Base-by-base conservation (phyloP, 2,329 filamentous ascomycete genomes). In the Sclerotinia borealis region DNA sequence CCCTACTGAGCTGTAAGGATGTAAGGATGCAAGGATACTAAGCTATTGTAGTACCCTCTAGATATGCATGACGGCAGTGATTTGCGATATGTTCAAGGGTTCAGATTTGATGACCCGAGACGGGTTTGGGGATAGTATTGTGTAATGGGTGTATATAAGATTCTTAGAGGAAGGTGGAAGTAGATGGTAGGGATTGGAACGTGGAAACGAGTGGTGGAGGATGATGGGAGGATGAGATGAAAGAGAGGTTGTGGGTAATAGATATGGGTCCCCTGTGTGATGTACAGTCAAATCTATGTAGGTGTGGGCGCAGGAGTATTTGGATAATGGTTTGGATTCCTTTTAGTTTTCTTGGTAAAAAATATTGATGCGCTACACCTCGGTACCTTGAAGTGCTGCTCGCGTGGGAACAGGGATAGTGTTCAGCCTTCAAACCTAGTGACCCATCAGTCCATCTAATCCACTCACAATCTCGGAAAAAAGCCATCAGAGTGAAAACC, bases 1-100 rank as follows among this genome's bases (percentile, higher is more conserved):
- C 71, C 71, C 69, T 72, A 72, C 68, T 66, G 36, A 72, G 70
- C 70, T 73, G 59, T 54, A 34, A 41, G 48, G 68, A 67, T 72
- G 59, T 52, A 45, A 41, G 49, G 27, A 45, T 56, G 39, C 13
- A 34, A 56, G 54, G 59, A 43, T 37, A 49, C 43, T 27, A 27
- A 59, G 31, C 29, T 34, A 64, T 63, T 41, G 45, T 43, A 29
- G 25, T 36, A 36, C 51, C n/a, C 64, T 56, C 49, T 36, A 51
- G 51, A 41, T 43, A 48, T 63, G 65, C 58, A 70, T 68, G 68
- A 68, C 66, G 63, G 55, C 63, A 51, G 65, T 64, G 64, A 65
- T 45, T 22, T 56, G 54, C 54, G n/a, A 45, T 34, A 25, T 45
- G 39, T 65, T 64, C 58, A 34, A 43, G 43, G 27, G 56, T 54